A percentile compares a stretch with the other conserved stretches of the same genome.
phyloP scores from a whole-genome alignment of 257 asterid species.

The Scutellaria baicalensis region DNA sequence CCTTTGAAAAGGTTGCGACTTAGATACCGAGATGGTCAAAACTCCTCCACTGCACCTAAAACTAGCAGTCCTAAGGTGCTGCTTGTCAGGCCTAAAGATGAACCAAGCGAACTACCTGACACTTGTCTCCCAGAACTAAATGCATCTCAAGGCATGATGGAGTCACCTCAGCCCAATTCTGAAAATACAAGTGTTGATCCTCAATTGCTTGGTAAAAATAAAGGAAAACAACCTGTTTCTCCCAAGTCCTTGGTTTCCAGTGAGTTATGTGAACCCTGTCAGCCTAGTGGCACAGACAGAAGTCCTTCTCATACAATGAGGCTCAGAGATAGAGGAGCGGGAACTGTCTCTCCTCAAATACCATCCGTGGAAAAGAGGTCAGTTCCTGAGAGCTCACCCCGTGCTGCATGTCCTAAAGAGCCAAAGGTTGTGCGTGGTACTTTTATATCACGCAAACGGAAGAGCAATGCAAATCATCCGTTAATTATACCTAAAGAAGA shows the following conservation, averaged over 20 bases:
- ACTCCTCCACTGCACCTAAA: conserved; percentile 23
- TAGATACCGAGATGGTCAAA: conserved; percentile 39
- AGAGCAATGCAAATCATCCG: conserved; percentile 19
- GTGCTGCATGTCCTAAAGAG: conserved; percentile 28
- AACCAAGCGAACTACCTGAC: conserved; percentile 42
- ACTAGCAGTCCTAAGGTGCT: conserved; percentile 14
- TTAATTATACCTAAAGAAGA: conserved; percentile 50
- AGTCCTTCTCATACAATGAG: conserved; percentile 32
- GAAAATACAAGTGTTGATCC: conserved; percentile 21
- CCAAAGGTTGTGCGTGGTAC: conserved; percentile 21
- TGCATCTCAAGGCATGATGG: conserved; percentile 16
- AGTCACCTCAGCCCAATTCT: conserved; percentile 18
- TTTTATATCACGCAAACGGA: conserved; percentile 16
- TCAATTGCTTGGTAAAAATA: conserved; percentile 23
- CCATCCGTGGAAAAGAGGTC: conserved; percentile 30
- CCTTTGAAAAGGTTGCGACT: conserved; percentile 60
- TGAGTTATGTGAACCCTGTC: conserved; percentile 22
- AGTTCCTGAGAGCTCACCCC: conserved; percentile 23
- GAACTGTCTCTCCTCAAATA: conserved; percentile 26
- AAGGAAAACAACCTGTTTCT: conserved; percentile 40
- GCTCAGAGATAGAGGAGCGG: conserved; percentile 43
- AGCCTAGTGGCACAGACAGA: background rate
- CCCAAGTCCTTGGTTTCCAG: conserved; percentile 13
- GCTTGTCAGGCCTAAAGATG: conserved; percentile 46
- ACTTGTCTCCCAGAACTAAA: conserved; percentile 5